phyloP scores from a whole-genome alignment of 139 green algal genomes.

The Ulvella scutata region DNA sequence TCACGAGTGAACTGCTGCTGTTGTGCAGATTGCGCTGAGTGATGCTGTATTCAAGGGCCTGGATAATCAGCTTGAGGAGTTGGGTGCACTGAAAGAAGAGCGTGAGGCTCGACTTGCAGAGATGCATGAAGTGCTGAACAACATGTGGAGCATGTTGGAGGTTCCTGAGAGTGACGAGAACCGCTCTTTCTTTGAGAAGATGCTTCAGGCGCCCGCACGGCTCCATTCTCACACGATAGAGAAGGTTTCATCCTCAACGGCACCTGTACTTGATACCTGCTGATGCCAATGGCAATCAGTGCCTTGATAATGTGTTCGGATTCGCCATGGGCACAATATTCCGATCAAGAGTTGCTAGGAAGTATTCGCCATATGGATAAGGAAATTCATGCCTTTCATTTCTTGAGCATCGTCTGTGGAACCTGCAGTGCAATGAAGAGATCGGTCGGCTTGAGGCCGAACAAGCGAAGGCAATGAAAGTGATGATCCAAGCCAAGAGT shows the following conservation, averaged over 20 bases:
- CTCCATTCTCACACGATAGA: background rate
- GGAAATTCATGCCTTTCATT: too few species aligned
- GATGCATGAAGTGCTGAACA: background rate
- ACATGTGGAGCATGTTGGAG: background rate
- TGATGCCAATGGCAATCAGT: too few species aligned
- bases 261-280: too few species aligned
- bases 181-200: slow-evolving; percentile 1
- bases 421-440: slow-evolving; percentile 1
- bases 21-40: background rate
- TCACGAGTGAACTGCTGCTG: background rate
- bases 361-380: too few species aligned
- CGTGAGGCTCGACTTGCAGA: background rate
- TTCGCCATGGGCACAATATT: too few species aligned
- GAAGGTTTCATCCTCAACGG: background rate
- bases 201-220: background rate
- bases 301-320: too few species aligned
- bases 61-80: background rate
- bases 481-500: background rate
- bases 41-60: background rate
- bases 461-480: background rate
- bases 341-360: too few species aligned
- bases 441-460: background rate
- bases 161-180: background rate
- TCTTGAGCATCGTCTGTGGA: too few species aligned
- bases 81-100: background rate